phyloP scores from a whole-genome alignment of 2,329 filamentous ascomycete species.

The Paecilomyces sp. region DNA sequence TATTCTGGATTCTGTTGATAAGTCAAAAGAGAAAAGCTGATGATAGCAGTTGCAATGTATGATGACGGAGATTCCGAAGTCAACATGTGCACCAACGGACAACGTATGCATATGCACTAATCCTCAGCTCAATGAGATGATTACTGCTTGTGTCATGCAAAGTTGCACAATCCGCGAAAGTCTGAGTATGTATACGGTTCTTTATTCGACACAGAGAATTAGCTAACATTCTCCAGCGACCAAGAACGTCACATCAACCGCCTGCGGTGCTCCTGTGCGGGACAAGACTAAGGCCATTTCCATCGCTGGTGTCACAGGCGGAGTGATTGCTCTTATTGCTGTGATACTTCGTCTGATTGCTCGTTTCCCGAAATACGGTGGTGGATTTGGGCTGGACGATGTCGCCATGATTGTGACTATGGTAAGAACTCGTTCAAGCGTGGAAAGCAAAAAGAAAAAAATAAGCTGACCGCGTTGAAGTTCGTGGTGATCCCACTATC shows the following conservation, averaged over 20 bases:
- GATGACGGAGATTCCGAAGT: constrained; percentile 19
- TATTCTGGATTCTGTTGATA: not conserved
- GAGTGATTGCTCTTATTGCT: constrained; percentile 24
- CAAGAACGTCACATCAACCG: constrained; percentile 34
- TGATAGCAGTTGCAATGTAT: constrained; percentile 17
- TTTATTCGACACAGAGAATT: not conserved
- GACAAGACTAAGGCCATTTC: constrained; percentile 25
- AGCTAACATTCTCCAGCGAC: constrained; percentile 19
- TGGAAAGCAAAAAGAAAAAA: not conserved
- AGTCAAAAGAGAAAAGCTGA: not conserved
- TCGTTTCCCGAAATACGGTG: constrained; percentile 26
- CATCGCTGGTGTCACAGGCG: constrained; percentile 25
- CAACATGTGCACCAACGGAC: constrained; percentile 30
- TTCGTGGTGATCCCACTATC: constrained; percentile 15
- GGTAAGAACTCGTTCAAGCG: constrained; percentile 9
- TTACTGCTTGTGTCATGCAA: constrained; percentile 26
- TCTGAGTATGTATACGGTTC: constrained; percentile 19
- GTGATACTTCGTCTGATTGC: constrained; percentile 30
- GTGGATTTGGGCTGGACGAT: constrained; percentile 34
- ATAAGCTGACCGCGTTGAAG: constrained; percentile 4
- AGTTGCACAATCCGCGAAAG: constrained; percentile 31
- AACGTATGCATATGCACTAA: constrained; percentile 35
- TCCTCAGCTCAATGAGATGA: constrained; percentile 18
- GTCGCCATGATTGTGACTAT: constrained; percentile 27
- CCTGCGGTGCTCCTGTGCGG: constrained; percentile 32